These are phyloP conservation scores for Talaromyces rugulosus DNA, from an alignment of 2,329 filamentous ascomycete genomes.

Conservation along the genomic window DNA sequence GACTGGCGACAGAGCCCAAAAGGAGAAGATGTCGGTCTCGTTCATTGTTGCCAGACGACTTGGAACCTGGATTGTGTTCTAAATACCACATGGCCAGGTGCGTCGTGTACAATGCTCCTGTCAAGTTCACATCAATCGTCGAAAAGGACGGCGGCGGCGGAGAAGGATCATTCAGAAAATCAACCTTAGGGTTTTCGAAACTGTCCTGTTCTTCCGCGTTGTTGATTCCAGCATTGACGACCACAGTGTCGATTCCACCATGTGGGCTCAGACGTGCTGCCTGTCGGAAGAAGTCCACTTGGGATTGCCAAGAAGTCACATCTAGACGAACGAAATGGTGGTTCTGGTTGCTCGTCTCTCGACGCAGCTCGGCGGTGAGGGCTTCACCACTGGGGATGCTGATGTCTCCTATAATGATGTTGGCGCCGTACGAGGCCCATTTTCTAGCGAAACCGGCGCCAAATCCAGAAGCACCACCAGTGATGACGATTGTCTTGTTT, in stretches of 20 bases:
- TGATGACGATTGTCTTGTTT: constrained; percentile 58
- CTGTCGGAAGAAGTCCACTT: constrained; percentile 59
- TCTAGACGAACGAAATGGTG: constrained; percentile 52
- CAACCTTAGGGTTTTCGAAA: constrained; percentile 45
- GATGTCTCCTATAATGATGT: constrained; percentile 62
- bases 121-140: constrained; percentile 60
- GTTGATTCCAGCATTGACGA: constrained; percentile 63
- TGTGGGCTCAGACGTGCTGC: constrained; percentile 52
- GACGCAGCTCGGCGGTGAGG: constrained; percentile 53
- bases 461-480: constrained; percentile 60
- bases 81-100: constrained; percentile 62
- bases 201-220: constrained; percentile 28
- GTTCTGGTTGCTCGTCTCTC: constrained; percentile 57
- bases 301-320: constrained; percentile 62
- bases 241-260: constrained; percentile 58
- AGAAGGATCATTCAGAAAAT: constrained; percentile 27
- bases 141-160: constrained; percentile 49
- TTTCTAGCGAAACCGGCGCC: constrained; percentile 52
- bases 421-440: constrained; percentile 56
- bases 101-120: constrained; percentile 61
- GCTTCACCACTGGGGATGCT: constrained; percentile 51
- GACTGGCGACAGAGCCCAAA: constrained; percentile 58
- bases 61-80: constrained; percentile 45
- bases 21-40: constrained; percentile 60
- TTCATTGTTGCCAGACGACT: constrained; percentile 23